Evolutionary conservation across 352 stramenopile species (phyloP), one percentile per base, ranked within the genome.

Genomic region (Globisporangium apiculatum): DNA sequence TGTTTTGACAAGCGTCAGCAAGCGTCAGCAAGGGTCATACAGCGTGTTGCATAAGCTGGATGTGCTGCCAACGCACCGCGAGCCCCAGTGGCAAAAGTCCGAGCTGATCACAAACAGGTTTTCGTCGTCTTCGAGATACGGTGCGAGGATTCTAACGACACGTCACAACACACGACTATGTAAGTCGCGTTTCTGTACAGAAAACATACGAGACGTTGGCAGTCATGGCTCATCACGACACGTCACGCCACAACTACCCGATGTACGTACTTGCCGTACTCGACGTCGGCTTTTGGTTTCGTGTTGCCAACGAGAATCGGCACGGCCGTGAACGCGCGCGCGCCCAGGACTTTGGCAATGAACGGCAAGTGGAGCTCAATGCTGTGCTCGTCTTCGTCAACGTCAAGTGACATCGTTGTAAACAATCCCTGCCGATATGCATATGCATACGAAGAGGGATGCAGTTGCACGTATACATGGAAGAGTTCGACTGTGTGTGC

Each of bases 361-460:
- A 94, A 99, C 14, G 96, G 96, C 62, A 98, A 87, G 58, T 98
- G 95, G 94, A 99, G 98, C 72, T 99, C 96, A 53, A 98, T 97
- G 52, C 88, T 98, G 70, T 98, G 94, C 69, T 99, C 96, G 45
- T 96, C 77, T 62, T 99, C 94, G 64, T 99, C 96, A 5, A 97
- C 84, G 50, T 80, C 75, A 56, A 89, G 74, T 37, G 79, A 82
- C 79, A 94, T 91, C 58, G 69, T 86, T 18, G 67, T 65, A 60
- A 92, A 92, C 51, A 89, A 88, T 35, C 79, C 81, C 77, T 87
- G 54, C 14, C 12, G 43, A 46, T 41, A 51, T 31, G 36, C 24
- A 31, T 3, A 31, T 31, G 24, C 24, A 31, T 31, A 31, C 24
- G 24, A 31, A 3, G 24, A 31, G 24, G 2, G 24, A 31, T 31